Evolutionary conservation across 768 basidiomycete species (phyloP), one percentile per base, ranked within the genome.

Genomic region (Tricholoma terreum): DNA sequence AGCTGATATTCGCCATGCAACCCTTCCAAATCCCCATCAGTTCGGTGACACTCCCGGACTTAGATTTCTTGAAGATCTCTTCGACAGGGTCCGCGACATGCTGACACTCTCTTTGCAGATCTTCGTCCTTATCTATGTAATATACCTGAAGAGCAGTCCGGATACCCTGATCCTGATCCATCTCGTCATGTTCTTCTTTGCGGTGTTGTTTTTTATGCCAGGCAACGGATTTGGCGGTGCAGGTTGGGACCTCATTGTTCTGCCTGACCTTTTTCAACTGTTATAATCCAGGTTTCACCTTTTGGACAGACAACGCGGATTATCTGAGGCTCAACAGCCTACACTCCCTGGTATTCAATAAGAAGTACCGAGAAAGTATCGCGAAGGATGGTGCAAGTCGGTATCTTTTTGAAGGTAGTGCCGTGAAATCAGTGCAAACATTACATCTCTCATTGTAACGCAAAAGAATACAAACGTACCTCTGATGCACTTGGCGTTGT

Each of bases 251-350:
- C 1, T 10, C 42, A 11, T 10, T 31, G 6, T n/a, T n/a, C n/a
- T 17, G 50, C 8, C 33, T 15, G 9, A 19, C 6, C 30, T 9
- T 21, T 33, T 17, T 62, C 27, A 52, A 17, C 4, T 4, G 24
- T 38, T 35, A 24, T 38, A 27, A 50, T 30, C 2, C 45, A 78
- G 78, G 73, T 1, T 81, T 74, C 58, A 64, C 75, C 2, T 77
- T 76, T 55, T 77, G 73, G 71, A 72, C 74, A 1, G 65, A 66
- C 3, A 73, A 78, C 56, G 6, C 19, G 0, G 58, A 69, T 52
- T 82, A 74, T 57, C 66, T 73, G 53, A 68, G 71, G n/a, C 69
- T 80, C 50, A 68, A 71, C 24, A 55, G 68, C 11, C 69, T 80
- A 11, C 76, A 76, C 56, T 63, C 65, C 1, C 69, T 77, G n/a